Evolutionary conservation across 371 early-diverging fungal genomes (phyloP).

Genomic region (Umbelopsis sp.): DNA sequence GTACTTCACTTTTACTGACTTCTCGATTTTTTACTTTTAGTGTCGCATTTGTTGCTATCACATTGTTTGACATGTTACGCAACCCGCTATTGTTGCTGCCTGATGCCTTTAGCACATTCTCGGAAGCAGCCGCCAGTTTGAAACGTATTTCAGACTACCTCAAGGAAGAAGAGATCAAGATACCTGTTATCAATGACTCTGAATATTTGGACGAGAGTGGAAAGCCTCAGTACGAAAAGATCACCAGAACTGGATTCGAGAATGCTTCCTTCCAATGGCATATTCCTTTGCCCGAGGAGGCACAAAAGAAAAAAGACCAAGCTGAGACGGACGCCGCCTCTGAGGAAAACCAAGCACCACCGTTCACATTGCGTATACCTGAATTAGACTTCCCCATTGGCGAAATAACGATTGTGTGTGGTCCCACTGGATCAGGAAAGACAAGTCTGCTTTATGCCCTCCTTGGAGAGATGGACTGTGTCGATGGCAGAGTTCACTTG

Average conservation of each 20-base stretch:
- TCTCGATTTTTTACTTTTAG: conserved; percentile 14
- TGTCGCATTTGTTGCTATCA: conserved; percentile 66
- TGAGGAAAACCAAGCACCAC: neutral
- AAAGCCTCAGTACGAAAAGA: conserved; percentile 23
- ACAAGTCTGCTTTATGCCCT: conserved; percentile 68
- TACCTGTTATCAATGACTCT: conserved; percentile 27
- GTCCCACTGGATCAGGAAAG: conserved; percentile 79
- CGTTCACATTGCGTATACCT: conserved; percentile 30
- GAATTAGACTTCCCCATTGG: conserved; percentile 62
- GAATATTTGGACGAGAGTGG: conserved; percentile 23
- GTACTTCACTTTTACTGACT: conserved; percentile 23
- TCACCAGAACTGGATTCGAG: conserved; percentile 51
- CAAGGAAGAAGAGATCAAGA: conserved; percentile 53
- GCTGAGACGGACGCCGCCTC: conserved; percentile 20
- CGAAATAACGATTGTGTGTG: conserved; percentile 64
- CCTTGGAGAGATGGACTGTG: conserved; percentile 71
- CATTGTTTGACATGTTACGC: conserved; percentile 59
- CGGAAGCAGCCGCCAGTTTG: conserved; percentile 56
- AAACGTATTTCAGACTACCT: conserved; percentile 57
- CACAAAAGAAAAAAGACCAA: neutral
- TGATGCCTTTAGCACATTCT: conserved; percentile 31
- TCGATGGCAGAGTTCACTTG: conserved; percentile 45
- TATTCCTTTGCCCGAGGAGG: conserved; percentile 20
- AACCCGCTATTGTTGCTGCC: conserved; percentile 58
- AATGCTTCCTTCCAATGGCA: conserved; percentile 55